Evolutionary conservation across 331 rosid species (phyloP).

Genomic region (Malus hybrid): DNA sequence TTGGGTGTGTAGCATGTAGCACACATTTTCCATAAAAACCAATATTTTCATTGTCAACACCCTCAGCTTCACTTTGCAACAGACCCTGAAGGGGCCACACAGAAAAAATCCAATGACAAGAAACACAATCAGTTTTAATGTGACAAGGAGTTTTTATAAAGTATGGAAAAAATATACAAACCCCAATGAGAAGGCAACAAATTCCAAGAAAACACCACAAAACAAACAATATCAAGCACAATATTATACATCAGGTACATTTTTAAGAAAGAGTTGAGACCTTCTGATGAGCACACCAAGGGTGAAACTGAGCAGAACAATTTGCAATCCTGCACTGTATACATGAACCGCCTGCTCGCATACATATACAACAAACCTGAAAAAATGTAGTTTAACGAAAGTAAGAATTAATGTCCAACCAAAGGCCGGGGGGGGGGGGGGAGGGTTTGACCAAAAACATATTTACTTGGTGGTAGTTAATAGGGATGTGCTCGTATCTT

Average conservation of each 20-base stretch:
- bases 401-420: not conserved
- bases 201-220: not conserved
- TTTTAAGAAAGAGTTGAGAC: slow-evolving; percentile 16
- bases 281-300: slow-evolving; percentile 79
- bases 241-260: not conserved
- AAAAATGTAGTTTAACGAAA: not conserved
- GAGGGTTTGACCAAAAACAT: not conserved
- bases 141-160: no score
- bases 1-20: slow-evolving; percentile 41
- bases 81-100: slow-evolving; percentile 33
- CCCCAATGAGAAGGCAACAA: no score
- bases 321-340: slow-evolving; percentile 48
- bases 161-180: no score
- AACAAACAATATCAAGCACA: not conserved
- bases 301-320: slow-evolving; percentile 55
- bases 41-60: slow-evolving; percentile 41
- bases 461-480: not conserved
- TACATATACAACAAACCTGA: slow-evolving; percentile 59
- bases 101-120: not conserved
- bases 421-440: not conserved
- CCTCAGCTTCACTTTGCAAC: slow-evolving; percentile 62
- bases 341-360: slow-evolving; percentile 52
- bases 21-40: slow-evolving; percentile 58
- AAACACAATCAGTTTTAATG: not conserved
- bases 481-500: not conserved